Conservation (phyloP, 2,329 filamentous ascomycete genomes). For the Lomentospora prolificans region DNA sequence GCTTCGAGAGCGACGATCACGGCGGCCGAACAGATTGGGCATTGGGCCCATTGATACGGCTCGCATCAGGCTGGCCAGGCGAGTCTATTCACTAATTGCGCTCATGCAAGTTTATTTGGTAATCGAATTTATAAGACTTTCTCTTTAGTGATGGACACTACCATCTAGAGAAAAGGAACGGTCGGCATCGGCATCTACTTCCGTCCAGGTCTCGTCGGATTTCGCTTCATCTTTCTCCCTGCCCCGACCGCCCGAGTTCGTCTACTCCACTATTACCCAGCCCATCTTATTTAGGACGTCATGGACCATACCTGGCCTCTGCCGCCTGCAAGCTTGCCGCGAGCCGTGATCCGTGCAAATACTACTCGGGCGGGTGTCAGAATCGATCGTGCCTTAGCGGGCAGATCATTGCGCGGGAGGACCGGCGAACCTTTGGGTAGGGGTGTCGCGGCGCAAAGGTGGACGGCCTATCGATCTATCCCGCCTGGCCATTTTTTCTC, state of each 20-base stretch:
- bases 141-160: too few relatives aligned
- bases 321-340: neutral
- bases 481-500: neutral
- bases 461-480: neutral
- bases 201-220: neutral
- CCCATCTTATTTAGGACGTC: neutral
- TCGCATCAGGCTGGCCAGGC: neutral
- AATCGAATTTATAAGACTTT: neutral
- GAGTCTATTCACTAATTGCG: neutral
- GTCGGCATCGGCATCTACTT: neutral
- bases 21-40: neutral
- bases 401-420: neutral
- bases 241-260: neutral
- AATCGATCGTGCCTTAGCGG: neutral
- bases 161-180: neutral
- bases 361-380: neutral
- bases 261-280: neutral
- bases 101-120: neutral
- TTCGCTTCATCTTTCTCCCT: neutral
- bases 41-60: neutral
- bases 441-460: neutral
- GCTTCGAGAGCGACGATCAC: neutral
- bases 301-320: neutral
- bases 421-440: neutral
- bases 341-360: neutral